Evolutionary conservation across 345 rosid genomes (phyloP), one percentile per base, ranked within the genome.

Genomic region (Linum trigynum): DNA sequence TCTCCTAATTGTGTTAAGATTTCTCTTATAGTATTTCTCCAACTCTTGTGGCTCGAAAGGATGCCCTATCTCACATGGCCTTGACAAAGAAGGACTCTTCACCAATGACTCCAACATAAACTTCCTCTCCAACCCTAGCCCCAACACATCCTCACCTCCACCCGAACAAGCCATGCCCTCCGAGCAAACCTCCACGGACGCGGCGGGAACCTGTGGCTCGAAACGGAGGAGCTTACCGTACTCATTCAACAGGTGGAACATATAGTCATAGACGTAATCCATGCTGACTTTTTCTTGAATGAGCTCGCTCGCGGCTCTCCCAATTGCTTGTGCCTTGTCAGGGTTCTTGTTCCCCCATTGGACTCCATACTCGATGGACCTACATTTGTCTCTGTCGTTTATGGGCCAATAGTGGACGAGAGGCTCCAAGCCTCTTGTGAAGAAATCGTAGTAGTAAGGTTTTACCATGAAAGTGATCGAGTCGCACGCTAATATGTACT

Each of bases 31-130:
- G 51, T 45, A 45, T 14, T 14, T 45, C 51, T 45, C 51, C 10
- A 45, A 45, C 7, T 45, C 51, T 45, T 45, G 7, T 5, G 51
- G 1, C 51, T 45, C 51, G 12, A 45, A 45, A 45, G 51, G 51
- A 5, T 9, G 9, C 7, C 7, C 51, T 14, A 45, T 45, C 51
- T 45, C 51, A 45, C 51, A 45, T 45, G 51, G 51, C 2, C 51
- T 45, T 45, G 51, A 5, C 53, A 48, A 48, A 48, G 53, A 48
- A 48, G 11, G 53, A 48, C 53, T 48, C 53, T 48, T 48, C 61
- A 57, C 61, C 61, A 57, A 5, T 9, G 61, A 57, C 61, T 57
- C 61, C 38, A 16, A 23, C 61, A 57, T 57, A 37, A 57, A 57
- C 61, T 57, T 57, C 38, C 23, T 7, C 38, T 16, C 7, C 38